phyloP scores from a whole-genome alignment of 345 rosid genomes.

The Jatropha curcas region DNA sequence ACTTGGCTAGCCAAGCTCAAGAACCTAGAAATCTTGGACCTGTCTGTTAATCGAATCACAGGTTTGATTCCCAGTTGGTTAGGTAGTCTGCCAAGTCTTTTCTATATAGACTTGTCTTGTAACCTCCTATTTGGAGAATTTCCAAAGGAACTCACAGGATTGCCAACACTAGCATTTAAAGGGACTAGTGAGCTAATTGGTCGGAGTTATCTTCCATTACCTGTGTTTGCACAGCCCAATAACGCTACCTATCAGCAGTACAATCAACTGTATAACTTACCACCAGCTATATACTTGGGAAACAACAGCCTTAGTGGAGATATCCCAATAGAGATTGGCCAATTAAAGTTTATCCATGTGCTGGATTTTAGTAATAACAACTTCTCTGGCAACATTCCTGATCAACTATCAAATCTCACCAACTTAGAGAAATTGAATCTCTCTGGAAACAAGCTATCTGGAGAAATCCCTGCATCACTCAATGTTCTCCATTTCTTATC shows the following conservation, averaged over 20 bases:
- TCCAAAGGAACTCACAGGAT: slow-evolving; percentile 51
- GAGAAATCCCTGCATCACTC: slow-evolving; percentile 75
- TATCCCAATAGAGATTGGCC: slow-evolving; percentile 69
- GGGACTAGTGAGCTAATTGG: slow-evolving; percentile 40
- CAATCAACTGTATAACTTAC: slow-evolving; percentile 77
- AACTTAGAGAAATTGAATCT: slow-evolving; percentile 81
- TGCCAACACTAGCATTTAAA: slow-evolving; percentile 49
- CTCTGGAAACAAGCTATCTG: slow-evolving; percentile 66
- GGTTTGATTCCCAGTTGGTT: slow-evolving; percentile 82
- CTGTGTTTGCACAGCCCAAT: slow-evolving; percentile 77
- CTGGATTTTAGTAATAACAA: slow-evolving; percentile 57
- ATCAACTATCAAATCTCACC: slow-evolving; percentile 62
- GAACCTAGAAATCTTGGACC: slow-evolving; percentile 63
- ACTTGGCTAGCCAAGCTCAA: slow-evolving; percentile 65
- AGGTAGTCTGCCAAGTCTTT: slow-evolving; percentile 55
- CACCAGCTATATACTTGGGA: slow-evolving; percentile 70
- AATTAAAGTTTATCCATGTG: slow-evolving; percentile 57
- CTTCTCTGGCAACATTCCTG: slow-evolving; percentile 74
- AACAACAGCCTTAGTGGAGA: slow-evolving; percentile 61
- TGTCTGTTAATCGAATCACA: slow-evolving; percentile 59
- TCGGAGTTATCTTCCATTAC: slow-evolving; percentile 67
- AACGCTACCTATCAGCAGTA: slow-evolving; percentile 76
- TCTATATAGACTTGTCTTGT: slow-evolving; percentile 75
- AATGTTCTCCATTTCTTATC: slow-evolving; percentile 84
- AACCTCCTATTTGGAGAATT: slow-evolving; percentile 68